A percentile compares a stretch with the other conserved stretches of the same genome.
Evolutionary conservation across 2,329 filamentous ascomycete species (phyloP).

Genomic region (Aspergillus quadrilineatus): DNA sequence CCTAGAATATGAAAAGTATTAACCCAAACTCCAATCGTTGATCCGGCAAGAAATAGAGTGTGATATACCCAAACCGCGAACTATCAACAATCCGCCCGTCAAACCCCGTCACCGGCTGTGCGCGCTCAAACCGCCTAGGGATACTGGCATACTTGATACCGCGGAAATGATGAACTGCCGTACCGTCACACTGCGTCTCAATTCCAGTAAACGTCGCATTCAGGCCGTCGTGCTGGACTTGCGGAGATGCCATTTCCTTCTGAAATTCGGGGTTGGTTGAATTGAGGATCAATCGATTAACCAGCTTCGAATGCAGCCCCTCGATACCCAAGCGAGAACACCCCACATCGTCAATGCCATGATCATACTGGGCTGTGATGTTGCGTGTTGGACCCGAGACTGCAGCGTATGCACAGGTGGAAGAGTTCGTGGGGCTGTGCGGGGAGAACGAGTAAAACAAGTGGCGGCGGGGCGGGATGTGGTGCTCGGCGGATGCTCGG

Average conservation of each 20-base stretch:
- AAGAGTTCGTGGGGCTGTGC: constrained; percentile 1
- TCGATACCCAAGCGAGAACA: neutral
- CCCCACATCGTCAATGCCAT: neutral
- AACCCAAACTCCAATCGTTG: neutral
- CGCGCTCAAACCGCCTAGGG: constrained; percentile 32
- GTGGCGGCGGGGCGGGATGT: constrained; percentile 1
- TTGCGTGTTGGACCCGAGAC: neutral
- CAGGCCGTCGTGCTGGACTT: constrained; percentile 25
- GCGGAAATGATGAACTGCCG: constrained; percentile 27
- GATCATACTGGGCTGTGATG: neutral
- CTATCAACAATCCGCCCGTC: constrained; percentile 34
- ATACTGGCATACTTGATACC: constrained; percentile 35
- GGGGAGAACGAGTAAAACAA: neutral
- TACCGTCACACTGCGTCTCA: constrained; percentile 13
- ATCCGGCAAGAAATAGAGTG: too few species aligned
- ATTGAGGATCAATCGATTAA: neutral
- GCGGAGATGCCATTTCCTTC: constrained; percentile 21
- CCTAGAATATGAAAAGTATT: constrained; percentile 20
- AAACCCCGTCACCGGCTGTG: constrained; percentile 25
- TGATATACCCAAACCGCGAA: constrained; percentile 31
- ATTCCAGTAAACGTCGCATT: constrained; percentile 31
- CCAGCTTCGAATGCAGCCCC: neutral
- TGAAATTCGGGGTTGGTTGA: neutral
- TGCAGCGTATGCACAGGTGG: neutral
- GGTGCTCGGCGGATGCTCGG: neutral